phyloP scores from a whole-genome alignment of 2,329 filamentous ascomycete species.

The Diaporthe vaccinii region DNA sequence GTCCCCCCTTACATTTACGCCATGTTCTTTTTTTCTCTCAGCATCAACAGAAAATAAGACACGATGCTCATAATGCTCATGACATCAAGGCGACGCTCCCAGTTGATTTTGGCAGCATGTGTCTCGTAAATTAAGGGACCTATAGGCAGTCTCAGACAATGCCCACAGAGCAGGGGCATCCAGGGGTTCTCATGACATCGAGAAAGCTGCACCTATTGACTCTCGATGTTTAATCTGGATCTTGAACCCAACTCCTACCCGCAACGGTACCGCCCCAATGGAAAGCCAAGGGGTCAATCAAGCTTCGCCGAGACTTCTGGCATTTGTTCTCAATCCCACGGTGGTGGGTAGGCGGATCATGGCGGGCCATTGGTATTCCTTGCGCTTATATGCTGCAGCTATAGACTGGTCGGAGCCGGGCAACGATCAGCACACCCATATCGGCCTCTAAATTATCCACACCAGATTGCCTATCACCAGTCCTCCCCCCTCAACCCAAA shows the following conservation, averaged over 20 bases:
- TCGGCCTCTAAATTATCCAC: conserved; percentile 26
- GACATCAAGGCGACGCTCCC: not conserved
- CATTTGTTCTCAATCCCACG: conserved; percentile 10
- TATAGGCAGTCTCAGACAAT: not conserved
- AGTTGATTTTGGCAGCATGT: not conserved
- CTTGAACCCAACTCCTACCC: not conserved
- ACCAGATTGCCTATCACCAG: conserved; percentile 25
- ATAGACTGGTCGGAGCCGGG: conserved; percentile 9
- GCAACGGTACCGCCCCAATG: not conserved
- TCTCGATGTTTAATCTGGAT: not conserved
- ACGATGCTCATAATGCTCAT: not conserved
- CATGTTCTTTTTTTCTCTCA: too few relatives aligned
- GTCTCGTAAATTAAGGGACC: not conserved
- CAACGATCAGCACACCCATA: conserved; percentile 25
- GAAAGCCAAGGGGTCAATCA: not conserved
- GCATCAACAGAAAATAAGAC: not conserved
- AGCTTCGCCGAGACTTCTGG: conserved; percentile 31
- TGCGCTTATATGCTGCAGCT: conserved; percentile 5
- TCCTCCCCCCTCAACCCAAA: not conserved
- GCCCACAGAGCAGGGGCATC: not conserved
- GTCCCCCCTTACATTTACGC: not conserved
- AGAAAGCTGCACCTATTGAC: not conserved
- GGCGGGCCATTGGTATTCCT: not conserved
- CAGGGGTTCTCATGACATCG: not conserved
- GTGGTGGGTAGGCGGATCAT: not conserved